These are phyloP conservation scores for Meyerozyma guilliermondii DNA, from an alignment of 1,139 yeast genomes.

Conservation along the genomic window DNA sequence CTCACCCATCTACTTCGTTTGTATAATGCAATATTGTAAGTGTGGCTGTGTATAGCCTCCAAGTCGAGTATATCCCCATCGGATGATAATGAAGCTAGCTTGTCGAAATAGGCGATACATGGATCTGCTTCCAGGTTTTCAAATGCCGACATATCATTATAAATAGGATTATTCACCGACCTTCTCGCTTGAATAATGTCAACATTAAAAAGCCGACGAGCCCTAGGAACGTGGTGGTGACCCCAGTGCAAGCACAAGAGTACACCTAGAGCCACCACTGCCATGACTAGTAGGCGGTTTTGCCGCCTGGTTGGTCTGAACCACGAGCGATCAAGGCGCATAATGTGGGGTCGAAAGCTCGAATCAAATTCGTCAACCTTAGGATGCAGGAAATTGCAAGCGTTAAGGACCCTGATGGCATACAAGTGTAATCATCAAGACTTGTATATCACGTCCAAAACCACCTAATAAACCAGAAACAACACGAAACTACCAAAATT, in stretches of 20 bases:
- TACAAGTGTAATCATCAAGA: no score
- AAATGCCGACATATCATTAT: not conserved
- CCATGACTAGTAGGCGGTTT: not conserved
- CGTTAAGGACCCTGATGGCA: no score
- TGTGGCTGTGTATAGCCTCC: slow-evolving; percentile 12
- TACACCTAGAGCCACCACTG: not conserved
- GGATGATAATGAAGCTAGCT: slow-evolving; percentile 7
- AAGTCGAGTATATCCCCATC: slow-evolving; percentile 14
- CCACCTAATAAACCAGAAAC: no score
- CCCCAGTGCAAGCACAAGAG: slow-evolving; percentile 2
- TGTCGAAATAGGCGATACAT: slow-evolving; percentile 16
- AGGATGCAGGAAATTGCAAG: no score
- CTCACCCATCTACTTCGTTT: slow-evolving; percentile 23
- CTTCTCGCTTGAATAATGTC: not conserved
- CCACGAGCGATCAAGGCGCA: not conserved
- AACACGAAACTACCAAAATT: no score
- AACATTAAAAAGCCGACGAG: no score
- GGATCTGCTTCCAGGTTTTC: slow-evolving; percentile 6
- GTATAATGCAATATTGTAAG: slow-evolving; percentile 19
- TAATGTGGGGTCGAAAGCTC: slow-evolving; percentile 10
- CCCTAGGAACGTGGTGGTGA: no score
- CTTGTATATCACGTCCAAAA: no score
- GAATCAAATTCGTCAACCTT: no score
- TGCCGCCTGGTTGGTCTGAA: not conserved
- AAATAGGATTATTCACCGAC: not conserved